phyloP scores from a whole-genome alignment of 1,284 basidiomycete genomes.

The Leccinum subfulvum region DNA sequence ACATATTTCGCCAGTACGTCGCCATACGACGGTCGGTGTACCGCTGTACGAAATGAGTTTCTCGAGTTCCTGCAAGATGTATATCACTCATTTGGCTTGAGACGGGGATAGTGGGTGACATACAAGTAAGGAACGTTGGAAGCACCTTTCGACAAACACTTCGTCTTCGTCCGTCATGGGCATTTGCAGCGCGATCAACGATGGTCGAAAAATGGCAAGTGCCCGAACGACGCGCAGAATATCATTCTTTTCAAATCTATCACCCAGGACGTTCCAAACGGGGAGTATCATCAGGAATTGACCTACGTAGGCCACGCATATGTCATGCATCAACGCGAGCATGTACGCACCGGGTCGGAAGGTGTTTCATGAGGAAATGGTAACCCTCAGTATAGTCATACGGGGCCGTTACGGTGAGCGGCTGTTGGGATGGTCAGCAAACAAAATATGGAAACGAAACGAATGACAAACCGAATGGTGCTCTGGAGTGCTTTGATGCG shows the following conservation, averaged over 20 bases:
- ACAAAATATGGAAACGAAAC: not conserved
- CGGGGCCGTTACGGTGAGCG: conserved; percentile 77
- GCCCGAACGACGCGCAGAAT: conserved; percentile 92
- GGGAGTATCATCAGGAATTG: conserved; percentile 41
- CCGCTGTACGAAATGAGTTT: conserved; percentile 97
- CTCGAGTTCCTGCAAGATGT: conserved; percentile 75
- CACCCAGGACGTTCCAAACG: conserved; percentile 18
- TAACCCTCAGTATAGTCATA: conserved; percentile 94
- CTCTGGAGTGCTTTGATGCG: conserved; percentile 26
- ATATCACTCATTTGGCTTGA: conserved; percentile 4
- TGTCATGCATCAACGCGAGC: conserved; percentile 28
- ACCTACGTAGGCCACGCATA: conserved; percentile 40
- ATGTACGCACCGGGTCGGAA: conserved; percentile 73
- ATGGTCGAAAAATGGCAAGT: conserved; percentile 91
- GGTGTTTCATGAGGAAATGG: conserved; percentile 90
- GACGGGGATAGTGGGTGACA: conserved; percentile 23
- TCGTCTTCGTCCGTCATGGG: conserved; percentile 91
- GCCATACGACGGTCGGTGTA: conserved; percentile 99
- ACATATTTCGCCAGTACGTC: conserved; percentile 95
- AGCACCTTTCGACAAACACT: conserved; percentile 92
- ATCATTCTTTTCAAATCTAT: conserved; percentile 93
- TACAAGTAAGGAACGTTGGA: conserved; percentile 90
- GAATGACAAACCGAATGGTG: conserved; percentile 25
- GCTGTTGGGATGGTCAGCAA: conserved; percentile 38
- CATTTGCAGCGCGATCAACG: conserved; percentile 95